A percentile compares a stretch with the other conserved stretches of the same genome.
phyloP scores from a whole-genome alignment of 441 rosid species.

The Pelargonium citronellum region DNA sequence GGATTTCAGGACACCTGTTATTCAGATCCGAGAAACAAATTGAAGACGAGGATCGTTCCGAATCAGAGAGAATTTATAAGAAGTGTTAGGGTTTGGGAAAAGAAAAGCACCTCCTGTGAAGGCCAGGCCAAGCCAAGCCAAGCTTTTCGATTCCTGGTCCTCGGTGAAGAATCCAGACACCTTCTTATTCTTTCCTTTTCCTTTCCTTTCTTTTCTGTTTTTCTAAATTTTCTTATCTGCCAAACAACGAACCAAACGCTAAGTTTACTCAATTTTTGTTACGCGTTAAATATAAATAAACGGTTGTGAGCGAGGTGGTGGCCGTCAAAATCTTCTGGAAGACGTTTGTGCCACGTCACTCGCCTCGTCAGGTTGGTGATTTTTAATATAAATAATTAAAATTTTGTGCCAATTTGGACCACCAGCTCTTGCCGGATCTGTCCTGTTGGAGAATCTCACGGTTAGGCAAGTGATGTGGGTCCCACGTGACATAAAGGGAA shows the following conservation, averaged over 20 bases:
- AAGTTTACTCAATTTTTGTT: not conserved
- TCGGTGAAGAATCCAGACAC: not conserved
- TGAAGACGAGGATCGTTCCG: not conserved
- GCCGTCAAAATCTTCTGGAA: not conserved
- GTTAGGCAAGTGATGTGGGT: too few relatives aligned
- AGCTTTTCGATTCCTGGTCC: not conserved
- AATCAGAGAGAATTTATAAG: too few relatives aligned
- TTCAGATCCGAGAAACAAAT: not conserved
- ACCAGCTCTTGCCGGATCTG: too few relatives aligned
- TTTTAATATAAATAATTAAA: too few relatives aligned
- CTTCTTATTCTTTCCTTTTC: not conserved
- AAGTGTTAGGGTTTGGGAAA: not conserved
- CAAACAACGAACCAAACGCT: not conserved
- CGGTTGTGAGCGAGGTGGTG: not conserved
- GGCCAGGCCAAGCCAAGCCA: not conserved
- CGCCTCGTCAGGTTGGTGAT: not conserved
- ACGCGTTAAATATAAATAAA: not conserved
- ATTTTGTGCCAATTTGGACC: too few relatives aligned
- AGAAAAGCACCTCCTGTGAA: not conserved
- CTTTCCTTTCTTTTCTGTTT: not conserved
- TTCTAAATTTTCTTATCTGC: not conserved
- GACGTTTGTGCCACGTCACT: not conserved
- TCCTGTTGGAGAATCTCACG: too few relatives aligned
- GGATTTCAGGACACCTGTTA: not conserved
- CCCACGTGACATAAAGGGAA: too few relatives aligned